phyloP scores from a whole-genome alignment of 2,329 filamentous ascomycete species.

The Paecilomyces fulvus region DNA sequence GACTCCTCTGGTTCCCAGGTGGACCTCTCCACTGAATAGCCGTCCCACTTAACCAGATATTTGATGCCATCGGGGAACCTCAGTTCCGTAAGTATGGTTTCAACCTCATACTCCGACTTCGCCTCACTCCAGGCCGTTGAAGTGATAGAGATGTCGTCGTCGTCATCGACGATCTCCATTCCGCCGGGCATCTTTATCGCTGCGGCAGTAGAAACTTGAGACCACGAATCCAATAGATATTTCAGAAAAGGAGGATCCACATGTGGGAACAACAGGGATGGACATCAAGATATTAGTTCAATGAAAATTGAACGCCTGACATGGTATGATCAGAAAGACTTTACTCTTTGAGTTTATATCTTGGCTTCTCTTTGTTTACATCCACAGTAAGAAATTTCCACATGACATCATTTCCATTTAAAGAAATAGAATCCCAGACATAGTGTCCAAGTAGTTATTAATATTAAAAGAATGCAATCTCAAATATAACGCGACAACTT shows the following conservation, averaged over 20 bases:
- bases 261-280: neutral
- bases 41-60: constrained; percentile 59
- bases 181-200: neutral
- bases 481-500: no score
- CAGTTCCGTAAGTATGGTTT: constrained; percentile 6
- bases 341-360: no score
- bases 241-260: neutral
- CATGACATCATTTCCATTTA: no score
- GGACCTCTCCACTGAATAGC: constrained; percentile 48
- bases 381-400: no score
- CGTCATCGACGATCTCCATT: constrained; percentile 24
- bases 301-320: neutral
- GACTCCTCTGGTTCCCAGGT: constrained; percentile 46
- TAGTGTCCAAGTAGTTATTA: no score
- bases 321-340: neutral
- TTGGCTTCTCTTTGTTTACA: no score
- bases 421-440: no score
- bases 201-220: neutral
- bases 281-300: neutral
- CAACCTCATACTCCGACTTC: constrained; percentile 45
- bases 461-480: no score
- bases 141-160: constrained; percentile 48
- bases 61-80: constrained; percentile 19
- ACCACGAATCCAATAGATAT: neutral
- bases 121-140: constrained; percentile 42